Base-by-base conservation (phyloP, 2,329 filamentous ascomycete species). In the Fusarium bactridioides region DNA sequence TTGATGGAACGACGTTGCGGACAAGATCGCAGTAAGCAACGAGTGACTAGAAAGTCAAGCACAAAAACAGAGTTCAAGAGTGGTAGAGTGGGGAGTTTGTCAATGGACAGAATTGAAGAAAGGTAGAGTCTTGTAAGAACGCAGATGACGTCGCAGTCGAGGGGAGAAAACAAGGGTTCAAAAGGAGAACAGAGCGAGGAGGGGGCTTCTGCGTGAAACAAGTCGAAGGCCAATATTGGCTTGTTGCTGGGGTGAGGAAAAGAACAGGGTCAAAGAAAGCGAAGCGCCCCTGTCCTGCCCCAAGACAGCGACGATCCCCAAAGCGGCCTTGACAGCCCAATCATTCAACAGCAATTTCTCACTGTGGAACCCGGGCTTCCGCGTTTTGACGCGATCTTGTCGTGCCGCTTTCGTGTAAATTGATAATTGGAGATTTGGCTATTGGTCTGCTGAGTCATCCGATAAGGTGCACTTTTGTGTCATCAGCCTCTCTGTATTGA, bases 401-500 rank as follows among this genome's bases (percentile, higher is more conserved):
- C 78, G 79, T 73, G 77, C 67, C 61, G 50, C 40, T 70, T 77
- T 80, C 79, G 79, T 75, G 79, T 79, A 75, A 78, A 80, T 74
- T 77, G 65, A 33, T 21, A 37, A 61, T 59, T 67, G 38, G 31
- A 27, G 27, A 53, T n/a, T 45, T 29, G 41, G 21, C 38, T 27
- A 69, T 67, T 73, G 57, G 61, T 40, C 31, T 27, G 59, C 63
- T 69, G 67, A 76, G 65, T 77, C 74, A 75, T 68, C 53, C 53
- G 44, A 64, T 59, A 61, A 48, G 56, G 54, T 56, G 50, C 31
- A 57, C 25, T 11, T 48, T 58, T 64, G 58, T 64, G 40, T 55
- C 50, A 73, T 67, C 54, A 43, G 40, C 47, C 48, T 27, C 29
- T 31, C 18, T 18, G 13, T 33, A 12, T 16, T 12, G 19, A 16